Evolutionary conservation across 352 stramenopile genomes (phyloP), one percentile per base, ranked within the genome.

Genomic region (Pythium angustatum): DNA sequence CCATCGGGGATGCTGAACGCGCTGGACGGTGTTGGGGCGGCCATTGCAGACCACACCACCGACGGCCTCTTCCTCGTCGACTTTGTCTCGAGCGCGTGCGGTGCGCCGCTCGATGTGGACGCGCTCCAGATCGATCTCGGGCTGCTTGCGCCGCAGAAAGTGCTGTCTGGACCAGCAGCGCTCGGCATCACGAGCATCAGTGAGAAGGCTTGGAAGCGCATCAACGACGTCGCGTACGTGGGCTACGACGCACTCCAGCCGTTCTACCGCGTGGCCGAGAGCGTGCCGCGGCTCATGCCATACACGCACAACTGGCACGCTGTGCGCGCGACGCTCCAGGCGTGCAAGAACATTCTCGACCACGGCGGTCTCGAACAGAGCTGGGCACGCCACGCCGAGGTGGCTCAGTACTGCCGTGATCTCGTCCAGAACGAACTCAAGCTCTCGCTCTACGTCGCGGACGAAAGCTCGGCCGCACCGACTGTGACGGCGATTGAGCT

Each of bases 231-330:
- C 21, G 69, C 76, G 49, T 86, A 83, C 73, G 48, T 71, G 11
- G 73, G 76, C n/a, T 85, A 85, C 54, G 74, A 85, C 53, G 77
- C 77, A 26, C 60, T 86, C 34, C 62, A 69, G 60, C 77, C 75
- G 27, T 86, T 86, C 64, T 59, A 80, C 49, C 62, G 59, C 8
- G 67, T 76, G 9, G 63, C 66, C 5, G 50, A 72, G 8, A 38
- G 78, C 27, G 60, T 73, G 43, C 75, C 77, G 27, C 62, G 73
- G 24, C 52, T 83, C 33, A 61, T 83, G 34, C 77, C 75, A 30
- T 86, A 83, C 68, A 83, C 75, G 8, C 75, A 86, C 66, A 83
- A 86, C 69, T 86, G 77, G 77, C 75, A 81, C 51, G 75, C 77
- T 2, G 68, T 86, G 10, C 72, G 75, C 21, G 77, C 77, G 22